A percentile compares a stretch with the other conserved stretches of the same genome.
These are phyloP conservation scores for Elongisporangium prolatum DNA, from an alignment of 352 stramenopile species.

Conservation along the genomic window DNA sequence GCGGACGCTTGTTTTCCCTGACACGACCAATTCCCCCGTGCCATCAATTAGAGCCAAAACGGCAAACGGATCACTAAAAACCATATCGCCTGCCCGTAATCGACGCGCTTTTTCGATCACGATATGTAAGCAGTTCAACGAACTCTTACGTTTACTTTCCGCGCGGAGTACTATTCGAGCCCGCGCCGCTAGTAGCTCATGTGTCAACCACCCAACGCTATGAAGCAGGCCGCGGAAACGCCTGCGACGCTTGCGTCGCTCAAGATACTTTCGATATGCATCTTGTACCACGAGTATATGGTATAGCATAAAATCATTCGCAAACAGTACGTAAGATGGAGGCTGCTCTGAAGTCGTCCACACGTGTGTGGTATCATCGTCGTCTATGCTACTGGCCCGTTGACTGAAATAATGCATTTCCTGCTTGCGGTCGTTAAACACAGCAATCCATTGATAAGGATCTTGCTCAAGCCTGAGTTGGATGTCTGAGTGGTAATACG, in stretches of 20 bases:
- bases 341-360: slow-evolving; percentile 14
- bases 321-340: slow-evolving; percentile 45
- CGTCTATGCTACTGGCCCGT: background rate
- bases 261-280: slow-evolving; percentile 35
- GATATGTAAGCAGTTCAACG: slow-evolving; percentile 58
- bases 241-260: slow-evolving; percentile 14
- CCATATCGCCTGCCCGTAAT: slow-evolving; percentile 45
- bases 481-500: slow-evolving; percentile 14
- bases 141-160: slow-evolving; percentile 21
- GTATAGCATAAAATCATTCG: slow-evolving; percentile 51
- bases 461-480: slow-evolving; percentile 18
- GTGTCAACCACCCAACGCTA: slow-evolving; percentile 19
- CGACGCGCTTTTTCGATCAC: slow-evolving; percentile 39
- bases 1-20: slow-evolving; percentile 44
- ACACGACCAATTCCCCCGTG: slow-evolving; percentile 22
- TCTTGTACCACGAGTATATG: slow-evolving; percentile 69
- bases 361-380: slow-evolving; percentile 8
- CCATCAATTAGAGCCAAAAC: slow-evolving; percentile 21
- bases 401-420: slow-evolving; percentile 57
- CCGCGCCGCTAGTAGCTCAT: slow-evolving; percentile 20
- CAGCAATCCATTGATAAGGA: slow-evolving; percentile 43
- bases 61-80: slow-evolving; percentile 68
- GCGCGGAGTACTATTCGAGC: slow-evolving; percentile 15
- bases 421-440: slow-evolving; percentile 50
- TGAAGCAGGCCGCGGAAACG: slow-evolving; percentile 26